Evolutionary conservation across 2,329 filamentous ascomycete species (phyloP).

Genomic region (Canariomyces notabilis): DNA sequence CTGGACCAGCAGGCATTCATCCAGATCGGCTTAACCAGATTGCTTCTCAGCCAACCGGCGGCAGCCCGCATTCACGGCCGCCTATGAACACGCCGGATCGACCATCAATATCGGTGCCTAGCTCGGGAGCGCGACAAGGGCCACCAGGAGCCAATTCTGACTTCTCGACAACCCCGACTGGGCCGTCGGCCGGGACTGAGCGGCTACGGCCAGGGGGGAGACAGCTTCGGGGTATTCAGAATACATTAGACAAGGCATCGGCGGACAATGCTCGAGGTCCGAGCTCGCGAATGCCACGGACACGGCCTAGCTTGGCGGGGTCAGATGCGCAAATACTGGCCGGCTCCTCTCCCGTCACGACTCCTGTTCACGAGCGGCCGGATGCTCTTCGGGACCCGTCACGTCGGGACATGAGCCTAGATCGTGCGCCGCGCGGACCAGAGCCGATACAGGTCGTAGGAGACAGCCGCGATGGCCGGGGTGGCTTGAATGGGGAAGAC

Average conservation of each 20-base stretch:
- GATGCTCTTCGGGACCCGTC: slow-evolving; percentile 34
- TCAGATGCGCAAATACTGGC: slow-evolving; percentile 54
- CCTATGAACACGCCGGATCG: slow-evolving; percentile 28
- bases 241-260: slow-evolving; percentile 47
- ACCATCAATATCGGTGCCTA: slow-evolving; percentile 17
- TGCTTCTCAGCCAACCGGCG: slow-evolving; percentile 26
- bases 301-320: slow-evolving; percentile 37
- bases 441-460: slow-evolving; percentile 30
- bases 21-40: slow-evolving; percentile 49
- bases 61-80: slow-evolving; percentile 18
- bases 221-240: slow-evolving; percentile 57
- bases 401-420: slow-evolving; percentile 33
- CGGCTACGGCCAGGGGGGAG: slow-evolving; percentile 38
- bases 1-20: slow-evolving; percentile 38
- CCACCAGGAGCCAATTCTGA: slow-evolving; percentile 28
- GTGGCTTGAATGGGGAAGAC: slow-evolving; percentile 33
- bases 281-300: slow-evolving; percentile 15
- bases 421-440: slow-evolving; percentile 19
- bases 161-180: slow-evolving; percentile 26
- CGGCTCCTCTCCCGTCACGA: slow-evolving; percentile 47
- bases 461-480: slow-evolving; percentile 28
- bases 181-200: slow-evolving; percentile 34
- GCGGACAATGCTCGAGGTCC: slow-evolving; percentile 28
- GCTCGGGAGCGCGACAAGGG: slow-evolving; percentile 27
- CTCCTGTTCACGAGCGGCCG: slow-evolving; percentile 45